Conservation (phyloP, 2,329 filamentous ascomycete genomes). For the Penicillium fuscoglaucum region DNA sequence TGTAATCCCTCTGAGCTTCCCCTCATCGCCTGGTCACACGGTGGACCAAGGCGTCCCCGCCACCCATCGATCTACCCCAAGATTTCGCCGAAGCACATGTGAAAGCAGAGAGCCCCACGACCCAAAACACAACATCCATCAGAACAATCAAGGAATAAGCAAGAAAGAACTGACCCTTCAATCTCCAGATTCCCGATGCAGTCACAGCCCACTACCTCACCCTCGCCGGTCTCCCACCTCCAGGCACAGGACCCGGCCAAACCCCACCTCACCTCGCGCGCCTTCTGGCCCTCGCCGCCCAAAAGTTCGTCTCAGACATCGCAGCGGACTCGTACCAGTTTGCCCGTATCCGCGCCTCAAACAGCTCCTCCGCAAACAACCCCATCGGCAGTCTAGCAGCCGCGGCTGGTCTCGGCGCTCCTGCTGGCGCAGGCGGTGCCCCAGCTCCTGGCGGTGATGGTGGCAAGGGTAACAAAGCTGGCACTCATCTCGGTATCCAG, state of each 20-base stretch:
- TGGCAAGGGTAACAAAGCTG: slow-evolving; percentile 48
- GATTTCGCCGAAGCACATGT: not conserved
- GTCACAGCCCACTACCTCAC: slow-evolving; percentile 98
- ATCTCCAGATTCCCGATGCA: slow-evolving; percentile 84
- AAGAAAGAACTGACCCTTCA: slow-evolving; percentile 12
- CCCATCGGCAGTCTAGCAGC: slow-evolving; percentile 84
- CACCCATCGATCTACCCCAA: not conserved
- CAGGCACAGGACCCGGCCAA: slow-evolving; percentile 76
- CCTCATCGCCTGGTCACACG: not conserved
- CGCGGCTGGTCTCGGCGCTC: slow-evolving; percentile 55
- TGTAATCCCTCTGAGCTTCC: slow-evolving; percentile 1
- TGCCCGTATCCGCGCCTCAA: slow-evolving; percentile 89
- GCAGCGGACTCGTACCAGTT: slow-evolving; percentile 98
- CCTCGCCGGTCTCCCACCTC: slow-evolving; percentile 87
- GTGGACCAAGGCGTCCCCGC: not conserved
- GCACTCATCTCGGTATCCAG: slow-evolving; percentile 68
- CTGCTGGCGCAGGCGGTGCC: slow-evolving; percentile 57
- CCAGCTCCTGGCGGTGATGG: slow-evolving; percentile 47
- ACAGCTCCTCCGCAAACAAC: slow-evolving; percentile 82
- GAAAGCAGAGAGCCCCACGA: not conserved
- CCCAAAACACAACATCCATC: not conserved
- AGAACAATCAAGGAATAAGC: not conserved
- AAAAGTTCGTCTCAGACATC: slow-evolving; percentile 98
- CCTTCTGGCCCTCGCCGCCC: slow-evolving; percentile 92
- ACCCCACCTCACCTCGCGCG: slow-evolving; percentile 79